Evolutionary conservation across 1,284 basidiomycete species (phyloP).

Genomic region (Heliocybe sulcata): DNA sequence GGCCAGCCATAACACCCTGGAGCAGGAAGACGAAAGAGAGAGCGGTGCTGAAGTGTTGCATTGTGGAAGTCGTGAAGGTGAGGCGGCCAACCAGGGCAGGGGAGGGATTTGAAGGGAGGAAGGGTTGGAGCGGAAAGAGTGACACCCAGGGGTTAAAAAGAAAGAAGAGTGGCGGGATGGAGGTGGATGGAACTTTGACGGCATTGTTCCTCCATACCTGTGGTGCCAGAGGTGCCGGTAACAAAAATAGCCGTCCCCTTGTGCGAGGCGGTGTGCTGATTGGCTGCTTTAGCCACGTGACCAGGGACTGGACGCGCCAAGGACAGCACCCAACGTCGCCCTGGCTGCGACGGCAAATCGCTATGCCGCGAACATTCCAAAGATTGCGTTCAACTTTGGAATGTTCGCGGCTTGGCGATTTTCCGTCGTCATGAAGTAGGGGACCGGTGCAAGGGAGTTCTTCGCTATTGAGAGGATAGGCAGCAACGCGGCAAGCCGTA

Average conservation of each 20-base stretch:
- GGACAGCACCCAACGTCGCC: background rate
- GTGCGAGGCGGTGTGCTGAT: background rate
- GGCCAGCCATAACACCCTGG: conserved; percentile 2
- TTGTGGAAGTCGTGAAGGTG: conserved; percentile 12
- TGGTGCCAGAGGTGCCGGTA: background rate
- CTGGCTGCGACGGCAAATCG: background rate
- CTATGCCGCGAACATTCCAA: background rate
- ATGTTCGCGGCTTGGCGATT: too few species aligned
- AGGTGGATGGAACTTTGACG: background rate
- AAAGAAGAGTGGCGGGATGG: conserved; percentile 3
- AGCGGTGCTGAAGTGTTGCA: conserved; percentile 4
- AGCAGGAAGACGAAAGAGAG: background rate
- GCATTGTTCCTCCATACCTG: background rate
- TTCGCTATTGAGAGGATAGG: too few species aligned
- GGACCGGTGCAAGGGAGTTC: too few species aligned
- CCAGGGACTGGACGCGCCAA: background rate
- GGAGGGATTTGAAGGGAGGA: conserved; percentile 12
- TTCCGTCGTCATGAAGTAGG: too few species aligned
- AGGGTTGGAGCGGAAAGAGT: conserved; percentile 10
- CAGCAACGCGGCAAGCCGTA: too few species aligned
- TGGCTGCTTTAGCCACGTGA: background rate
- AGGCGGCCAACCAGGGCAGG: conserved; percentile 7
- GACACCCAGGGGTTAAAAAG: conserved; percentile 8
- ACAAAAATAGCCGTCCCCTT: background rate
- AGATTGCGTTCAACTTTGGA: too few species aligned